Evolutionary conservation across 2,329 filamentous ascomycete genomes (phyloP).

Genomic region (Xylaria sp.): DNA sequence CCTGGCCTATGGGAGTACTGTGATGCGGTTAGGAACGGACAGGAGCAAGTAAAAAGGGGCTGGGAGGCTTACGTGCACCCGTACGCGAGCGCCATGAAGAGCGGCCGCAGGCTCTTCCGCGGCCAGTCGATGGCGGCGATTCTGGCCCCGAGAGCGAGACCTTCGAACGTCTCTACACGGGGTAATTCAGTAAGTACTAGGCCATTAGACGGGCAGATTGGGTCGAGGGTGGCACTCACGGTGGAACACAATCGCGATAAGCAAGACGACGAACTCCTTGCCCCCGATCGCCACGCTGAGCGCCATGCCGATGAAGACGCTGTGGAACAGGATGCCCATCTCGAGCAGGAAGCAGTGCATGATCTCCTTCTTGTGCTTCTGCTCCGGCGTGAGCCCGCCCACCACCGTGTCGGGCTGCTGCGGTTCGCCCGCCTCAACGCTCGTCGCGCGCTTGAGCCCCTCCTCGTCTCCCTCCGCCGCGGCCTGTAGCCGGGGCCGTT

Average conservation of each 20-base stretch:
- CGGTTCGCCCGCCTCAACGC: neutral
- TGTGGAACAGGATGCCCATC: conserved; percentile 67
- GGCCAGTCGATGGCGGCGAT: conserved; percentile 59
- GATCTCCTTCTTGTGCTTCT: conserved; percentile 50
- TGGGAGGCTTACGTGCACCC: conserved; percentile 54
- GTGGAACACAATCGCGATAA: conserved; percentile 59
- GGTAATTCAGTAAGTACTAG: neutral
- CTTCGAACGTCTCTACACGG: conserved; percentile 49
- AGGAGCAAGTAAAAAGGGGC: too few relatives aligned
- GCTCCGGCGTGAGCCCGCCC: conserved; percentile 6
- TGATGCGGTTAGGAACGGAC: conserved; percentile 13
- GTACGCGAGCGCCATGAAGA: conserved; percentile 61
- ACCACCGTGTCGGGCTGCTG: neutral
- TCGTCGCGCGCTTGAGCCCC: too few relatives aligned
- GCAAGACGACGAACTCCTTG: conserved; percentile 52
- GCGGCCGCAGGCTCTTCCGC: conserved; percentile 49
- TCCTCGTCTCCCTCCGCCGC: too few relatives aligned
- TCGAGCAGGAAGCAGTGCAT: conserved; percentile 65
- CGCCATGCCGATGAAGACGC: conserved; percentile 62
- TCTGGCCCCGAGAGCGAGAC: conserved; percentile 65
- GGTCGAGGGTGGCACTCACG: conserved; percentile 9
- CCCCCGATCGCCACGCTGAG: conserved; percentile 55
- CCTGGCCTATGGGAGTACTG: conserved; percentile 73
- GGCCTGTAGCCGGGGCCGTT: too few relatives aligned
- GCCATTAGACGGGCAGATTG: too few relatives aligned